Conservation (phyloP, 768 basidiomycete species). For the Kwoniella newhampshirensis region DNA sequence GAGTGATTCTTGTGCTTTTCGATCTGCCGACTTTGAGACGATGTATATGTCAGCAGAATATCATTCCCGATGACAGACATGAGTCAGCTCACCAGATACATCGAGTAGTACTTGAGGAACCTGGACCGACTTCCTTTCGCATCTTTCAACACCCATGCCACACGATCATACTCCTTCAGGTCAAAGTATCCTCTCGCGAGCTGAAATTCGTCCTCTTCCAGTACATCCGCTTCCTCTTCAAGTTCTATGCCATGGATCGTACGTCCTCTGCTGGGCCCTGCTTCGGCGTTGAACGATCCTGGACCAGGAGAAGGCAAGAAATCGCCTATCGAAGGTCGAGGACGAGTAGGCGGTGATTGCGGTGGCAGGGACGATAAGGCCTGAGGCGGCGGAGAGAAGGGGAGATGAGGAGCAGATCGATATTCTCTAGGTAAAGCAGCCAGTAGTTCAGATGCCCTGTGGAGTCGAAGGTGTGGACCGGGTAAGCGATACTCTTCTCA, state of each 20-base stretch:
- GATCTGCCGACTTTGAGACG: slow-evolving; percentile 70
- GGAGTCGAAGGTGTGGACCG: too few species aligned
- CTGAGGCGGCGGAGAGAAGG: slow-evolving; percentile 44
- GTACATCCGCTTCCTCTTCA: slow-evolving; percentile 60
- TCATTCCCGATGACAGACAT: background rate
- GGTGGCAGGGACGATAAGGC: slow-evolving; percentile 10
- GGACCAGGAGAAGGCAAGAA: slow-evolving; percentile 44
- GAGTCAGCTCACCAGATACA: slow-evolving; percentile 70
- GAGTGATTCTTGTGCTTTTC: slow-evolving; percentile 69
- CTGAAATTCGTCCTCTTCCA: slow-evolving; percentile 62
- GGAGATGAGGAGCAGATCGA: slow-evolving; percentile 33
- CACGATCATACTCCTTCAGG: slow-evolving; percentile 73
- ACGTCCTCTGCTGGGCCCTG: slow-evolving; percentile 37
- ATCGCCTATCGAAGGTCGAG: slow-evolving; percentile 37
- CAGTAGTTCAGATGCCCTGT: slow-evolving; percentile 43
- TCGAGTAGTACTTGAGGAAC: slow-evolving; percentile 77
- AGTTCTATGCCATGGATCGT: slow-evolving; percentile 42
- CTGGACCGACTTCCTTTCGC: slow-evolving; percentile 70
- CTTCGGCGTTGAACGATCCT: slow-evolving; percentile 29
- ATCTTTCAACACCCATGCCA: slow-evolving; percentile 63
- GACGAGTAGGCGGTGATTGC: slow-evolving; percentile 18
- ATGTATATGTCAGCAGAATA: background rate
- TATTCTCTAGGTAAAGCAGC: slow-evolving; percentile 33
- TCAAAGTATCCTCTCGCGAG: slow-evolving; percentile 74
- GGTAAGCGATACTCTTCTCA: too few species aligned